These are phyloP conservation scores for Coemansia sp. DNA, from an alignment of 192 early-diverging fungal species.

Conservation along the genomic window DNA sequence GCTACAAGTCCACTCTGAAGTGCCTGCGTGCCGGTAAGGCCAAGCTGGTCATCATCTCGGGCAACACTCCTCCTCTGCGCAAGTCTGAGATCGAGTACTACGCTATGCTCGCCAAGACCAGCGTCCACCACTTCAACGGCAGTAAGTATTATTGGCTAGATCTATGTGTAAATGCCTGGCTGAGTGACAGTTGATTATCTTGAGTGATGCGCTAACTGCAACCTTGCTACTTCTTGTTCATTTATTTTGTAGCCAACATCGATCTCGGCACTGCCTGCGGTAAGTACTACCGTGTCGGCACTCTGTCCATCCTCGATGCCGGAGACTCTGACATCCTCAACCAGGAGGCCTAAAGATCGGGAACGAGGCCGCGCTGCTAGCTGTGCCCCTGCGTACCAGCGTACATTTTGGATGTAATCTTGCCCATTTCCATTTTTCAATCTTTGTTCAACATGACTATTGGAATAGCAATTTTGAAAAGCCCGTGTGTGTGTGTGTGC, in stretches of 20 bases:
- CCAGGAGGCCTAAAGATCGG: slow-evolving; percentile 36
- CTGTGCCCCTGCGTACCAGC: neutral
- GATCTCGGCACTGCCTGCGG: slow-evolving; percentile 99
- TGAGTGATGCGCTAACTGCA: neutral
- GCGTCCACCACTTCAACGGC: slow-evolving; percentile 98
- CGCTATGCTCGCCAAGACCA: slow-evolving; percentile 99
- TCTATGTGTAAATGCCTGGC: neutral
- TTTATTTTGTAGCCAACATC: slow-evolving; percentile 97
- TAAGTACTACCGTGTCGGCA: slow-evolving; percentile 96
- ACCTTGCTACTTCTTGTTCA: neutral
- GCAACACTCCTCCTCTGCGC: slow-evolving; percentile 99
- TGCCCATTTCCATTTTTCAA: slow-evolving; percentile 2
- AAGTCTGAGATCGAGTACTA: slow-evolving; percentile 99
- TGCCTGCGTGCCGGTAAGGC: slow-evolving; percentile 94
- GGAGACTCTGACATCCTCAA: slow-evolving; percentile 95
- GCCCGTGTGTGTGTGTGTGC: neutral
- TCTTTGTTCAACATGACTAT: slow-evolving; percentile 9
- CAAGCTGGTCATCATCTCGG: slow-evolving; percentile 99
- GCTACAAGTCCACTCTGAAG: slow-evolving; percentile 99
- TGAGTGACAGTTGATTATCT: neutral
- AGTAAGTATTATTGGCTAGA: slow-evolving; percentile 61
- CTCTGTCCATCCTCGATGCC: slow-evolving; percentile 95
- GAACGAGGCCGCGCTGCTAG: slow-evolving; percentile 15
- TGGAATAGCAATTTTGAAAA: neutral
- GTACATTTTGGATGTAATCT: slow-evolving; percentile 8